phyloP scores from a whole-genome alignment of 306 rosid species.

The Castanopsis chinensis region DNA sequence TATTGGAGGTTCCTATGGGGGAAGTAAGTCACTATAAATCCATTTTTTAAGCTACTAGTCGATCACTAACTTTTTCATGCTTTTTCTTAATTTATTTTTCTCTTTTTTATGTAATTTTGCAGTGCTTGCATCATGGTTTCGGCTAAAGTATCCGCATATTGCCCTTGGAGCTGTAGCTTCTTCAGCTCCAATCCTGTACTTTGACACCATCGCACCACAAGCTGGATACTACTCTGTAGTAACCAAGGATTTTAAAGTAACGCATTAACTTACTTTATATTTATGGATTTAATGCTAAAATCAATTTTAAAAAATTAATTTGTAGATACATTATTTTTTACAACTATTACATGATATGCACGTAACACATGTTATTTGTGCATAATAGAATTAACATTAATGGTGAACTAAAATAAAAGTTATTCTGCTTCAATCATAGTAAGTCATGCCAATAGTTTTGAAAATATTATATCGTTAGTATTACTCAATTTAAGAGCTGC shows the following conservation, averaged over 20 bases:
- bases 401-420: no score
- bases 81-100: background rate
- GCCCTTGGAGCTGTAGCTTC: slow-evolving; percentile 81
- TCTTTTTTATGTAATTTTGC: background rate
- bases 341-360: no score
- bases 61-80: background rate
- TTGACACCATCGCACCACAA: slow-evolving; percentile 49
- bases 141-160: slow-evolving; percentile 79
- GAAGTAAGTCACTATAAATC: slow-evolving; percentile 47
- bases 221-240: slow-evolving; percentile 52
- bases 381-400: no score
- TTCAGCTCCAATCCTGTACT: slow-evolving; percentile 78
- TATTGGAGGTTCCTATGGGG: slow-evolving; percentile 83
- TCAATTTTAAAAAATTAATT: background rate
- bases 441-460: no score
- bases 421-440: background rate
- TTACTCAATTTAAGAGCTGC: no score
- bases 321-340: no score
- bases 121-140: slow-evolving; percentile 93
- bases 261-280: background rate
- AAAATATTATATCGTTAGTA: no score
- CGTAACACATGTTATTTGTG: no score
- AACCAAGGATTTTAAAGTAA: slow-evolving; percentile 63
- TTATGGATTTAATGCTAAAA: background rate
- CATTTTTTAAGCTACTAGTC: background rate